Percentiles rank a stretch among this genome's conserved stretches.
These are phyloP conservation scores for Trametes polyzona DNA, from an alignment of 1,284 basidiomycete genomes.

Conservation along the genomic window DNA sequence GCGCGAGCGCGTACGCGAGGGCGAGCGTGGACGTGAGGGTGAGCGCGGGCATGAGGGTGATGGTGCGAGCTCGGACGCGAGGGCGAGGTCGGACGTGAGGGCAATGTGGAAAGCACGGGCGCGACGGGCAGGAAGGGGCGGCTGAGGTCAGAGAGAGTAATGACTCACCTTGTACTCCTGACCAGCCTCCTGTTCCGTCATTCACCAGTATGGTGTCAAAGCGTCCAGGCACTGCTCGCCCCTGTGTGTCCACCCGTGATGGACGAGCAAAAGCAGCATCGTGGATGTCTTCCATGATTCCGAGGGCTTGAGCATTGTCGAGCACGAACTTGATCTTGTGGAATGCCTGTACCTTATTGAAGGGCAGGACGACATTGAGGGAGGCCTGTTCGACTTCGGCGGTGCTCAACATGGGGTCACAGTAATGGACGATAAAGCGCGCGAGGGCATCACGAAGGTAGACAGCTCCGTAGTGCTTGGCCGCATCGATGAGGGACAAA, in stretches of 20 bases:
- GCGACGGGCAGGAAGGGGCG: too few relatives aligned
- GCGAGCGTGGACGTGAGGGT: too few relatives aligned
- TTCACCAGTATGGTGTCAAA: conserved; percentile 27
- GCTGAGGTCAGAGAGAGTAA: background rate
- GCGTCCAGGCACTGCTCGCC: conserved; percentile 5
- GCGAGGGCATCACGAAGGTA: conserved; percentile 35
- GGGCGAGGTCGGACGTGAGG: too few relatives aligned
- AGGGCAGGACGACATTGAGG: background rate
- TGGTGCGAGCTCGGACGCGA: too few relatives aligned
- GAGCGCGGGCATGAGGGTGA: too few relatives aligned
- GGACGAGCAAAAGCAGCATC: conserved; percentile 20
- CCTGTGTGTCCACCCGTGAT: background rate
- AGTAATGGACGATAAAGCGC: conserved; percentile 25
- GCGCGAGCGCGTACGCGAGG: too few relatives aligned
- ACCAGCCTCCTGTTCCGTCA: background rate
- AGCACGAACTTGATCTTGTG: conserved; percentile 23
- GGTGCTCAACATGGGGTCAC: conserved; percentile 3
- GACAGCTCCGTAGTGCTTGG: conserved; percentile 29
- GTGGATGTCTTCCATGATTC: background rate
- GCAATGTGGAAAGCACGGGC: too few relatives aligned
- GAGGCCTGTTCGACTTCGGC: background rate
- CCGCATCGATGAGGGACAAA: conserved; percentile 19
- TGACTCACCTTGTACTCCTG: conserved; percentile 8
- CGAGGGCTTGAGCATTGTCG: background rate
- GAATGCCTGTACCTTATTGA: conserved; percentile 12